Base-by-base conservation (phyloP, 2,329 filamentous ascomycete species). In the Waltergamsia citrina region DNA sequence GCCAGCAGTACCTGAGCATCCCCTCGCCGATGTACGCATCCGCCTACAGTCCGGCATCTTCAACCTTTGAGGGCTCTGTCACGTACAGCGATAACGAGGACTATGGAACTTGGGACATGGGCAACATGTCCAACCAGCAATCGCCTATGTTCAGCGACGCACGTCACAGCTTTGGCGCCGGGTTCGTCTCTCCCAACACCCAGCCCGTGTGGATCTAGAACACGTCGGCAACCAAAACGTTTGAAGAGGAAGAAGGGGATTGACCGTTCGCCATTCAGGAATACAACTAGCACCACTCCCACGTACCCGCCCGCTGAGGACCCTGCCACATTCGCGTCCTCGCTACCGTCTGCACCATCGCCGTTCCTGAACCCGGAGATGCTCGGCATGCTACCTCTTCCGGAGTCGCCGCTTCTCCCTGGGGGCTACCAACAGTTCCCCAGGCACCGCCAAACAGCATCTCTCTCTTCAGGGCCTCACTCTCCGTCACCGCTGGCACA, bases 81-180 rank as follows among this genome's bases (percentile, higher is more conserved):
- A 63, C 68, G 20, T 79, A 77, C 56, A 79, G 74, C 57, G 75
- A 79, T 46, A 63, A 66, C 30, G 74, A 78, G 37, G 74, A 78
- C 41, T 70, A 63, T 41, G 54, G 55, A 39, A 54, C 64, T 29
- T 74, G 62, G 51, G 68, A 72, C 44, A 52, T 68, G 52, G 50
- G 47, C 39, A n/a, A 5, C 47, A 53, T 57, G 53, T 45, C 65
- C 57, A 48, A 61, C 44, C 56, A 61, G 42, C 62, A 63, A 52
- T 60, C 63, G 39, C 59, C 63, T 44, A 57, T 61, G 49, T 54
- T 65, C 52, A 63, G 57, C 56, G 66, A 59, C 47, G 51, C 53
- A 35, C 47, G 53, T 47, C 54, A 63, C 53, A 56, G 49, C 51
- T 60, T 55, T 47, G 57, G 57, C 62, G 50, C 58, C 49, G 71